Evolutionary conservation across 345 rosid genomes (phyloP), one percentile per base, ranked within the genome.

Genomic region (Hypericum perforatum): DNA sequence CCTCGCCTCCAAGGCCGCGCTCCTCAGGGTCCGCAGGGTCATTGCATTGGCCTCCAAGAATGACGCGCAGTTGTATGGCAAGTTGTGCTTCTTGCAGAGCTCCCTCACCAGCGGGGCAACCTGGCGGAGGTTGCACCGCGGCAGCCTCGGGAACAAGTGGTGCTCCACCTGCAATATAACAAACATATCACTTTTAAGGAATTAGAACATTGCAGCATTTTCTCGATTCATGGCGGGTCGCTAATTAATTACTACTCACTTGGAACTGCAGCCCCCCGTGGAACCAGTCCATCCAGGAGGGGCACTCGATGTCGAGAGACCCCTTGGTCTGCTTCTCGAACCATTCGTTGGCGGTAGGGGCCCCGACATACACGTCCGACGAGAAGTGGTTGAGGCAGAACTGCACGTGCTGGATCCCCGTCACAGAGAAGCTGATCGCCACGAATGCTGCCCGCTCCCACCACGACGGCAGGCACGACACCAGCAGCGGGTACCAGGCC

Each of bases 271-370:
- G 57, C 36, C 92, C 92, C 29, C 92, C 92, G 57, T 84, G 85
- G 65, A 84, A 84, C 91, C 91, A 84, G 52, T 84, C 91, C 91
- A 84, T 80, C 79, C 79, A 76, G 2, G 82, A 56, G 0, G 83
- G 57, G 53, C 88, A 78, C 7, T 16, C 15, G 41, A 79, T 76
- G 39, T 79, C 48, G 11, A 79, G 78, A 14, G 84, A 29, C 6
- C 84, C 84, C 59, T 15, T 55, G 0, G 81, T 71, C 66, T 79
- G 84, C 67, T 63, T 71, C 65, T 61, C 70, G 42, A 76, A 79
- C 84, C 84, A 79, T 12, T 71, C 72, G 53, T 63, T 71, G 0
- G 73, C 67, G 10, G 46, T 61, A 44, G 84, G 84, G 0, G 75
- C 77, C 37, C 84, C 84, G 43, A 76, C 63, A 56, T 79, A 79